phyloP scores from a whole-genome alignment of 371 early-diverging fungal species.

The Mortierella sp. region DNA sequence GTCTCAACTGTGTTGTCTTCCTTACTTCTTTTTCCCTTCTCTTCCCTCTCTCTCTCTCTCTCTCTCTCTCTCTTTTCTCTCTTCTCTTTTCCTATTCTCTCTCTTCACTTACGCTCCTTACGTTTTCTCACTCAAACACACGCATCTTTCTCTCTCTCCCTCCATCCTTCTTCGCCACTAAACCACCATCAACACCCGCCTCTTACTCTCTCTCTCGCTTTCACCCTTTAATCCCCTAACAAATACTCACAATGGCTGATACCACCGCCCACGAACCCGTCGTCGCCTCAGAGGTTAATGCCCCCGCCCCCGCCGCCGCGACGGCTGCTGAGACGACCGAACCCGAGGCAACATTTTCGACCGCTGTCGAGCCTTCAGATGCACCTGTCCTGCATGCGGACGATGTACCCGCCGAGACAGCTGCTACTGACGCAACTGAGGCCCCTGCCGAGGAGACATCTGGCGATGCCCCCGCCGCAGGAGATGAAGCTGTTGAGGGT shows the following conservation, averaged over 20 bases:
- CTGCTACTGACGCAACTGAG: conserved; percentile 15
- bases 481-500: no score
- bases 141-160: background rate
- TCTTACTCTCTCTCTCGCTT: background rate
- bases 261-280: conserved; percentile 31
- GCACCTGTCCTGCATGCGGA: conserved; percentile 45
- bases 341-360: conserved; percentile 35
- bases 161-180: background rate
- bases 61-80: background rate
- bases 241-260: conserved; percentile 33
- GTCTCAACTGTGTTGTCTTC: background rate
- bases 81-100: background rate
- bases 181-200: no score
- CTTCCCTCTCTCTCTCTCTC: background rate
- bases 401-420: conserved; percentile 20
- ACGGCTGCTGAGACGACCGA: conserved; percentile 34
- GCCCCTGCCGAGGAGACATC: conserved; percentile 13
- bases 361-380: conserved; percentile 51
- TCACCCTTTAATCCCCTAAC: background rate
- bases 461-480: background rate
- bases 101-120: conserved; percentile 6
- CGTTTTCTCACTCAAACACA: conserved; percentile 1
- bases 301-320: conserved; percentile 18
- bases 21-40: background rate
- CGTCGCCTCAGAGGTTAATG: conserved; percentile 18